These are phyloP conservation scores for Calonectria honghensis DNA, from an alignment of 2,329 filamentous ascomycete genomes.

Conservation along the genomic window DNA sequence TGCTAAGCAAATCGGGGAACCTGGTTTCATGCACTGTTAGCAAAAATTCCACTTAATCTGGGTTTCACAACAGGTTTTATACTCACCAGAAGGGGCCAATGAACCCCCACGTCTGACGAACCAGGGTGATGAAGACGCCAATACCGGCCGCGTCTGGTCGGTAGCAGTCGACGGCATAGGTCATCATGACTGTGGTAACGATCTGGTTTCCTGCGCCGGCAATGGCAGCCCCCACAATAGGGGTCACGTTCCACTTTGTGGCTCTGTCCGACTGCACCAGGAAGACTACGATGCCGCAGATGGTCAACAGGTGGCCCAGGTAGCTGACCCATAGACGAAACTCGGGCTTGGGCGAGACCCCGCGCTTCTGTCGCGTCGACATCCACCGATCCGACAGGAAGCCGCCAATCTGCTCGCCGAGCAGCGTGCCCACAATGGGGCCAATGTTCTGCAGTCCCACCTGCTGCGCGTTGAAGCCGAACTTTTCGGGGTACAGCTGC, in stretches of 20 bases:
- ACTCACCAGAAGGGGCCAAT: slow-evolving; percentile 60
- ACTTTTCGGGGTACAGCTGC: slow-evolving; percentile 73
- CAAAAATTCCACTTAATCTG: background rate
- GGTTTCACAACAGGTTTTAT: background rate
- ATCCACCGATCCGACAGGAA: slow-evolving; percentile 73
- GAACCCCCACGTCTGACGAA: slow-evolving; percentile 73
- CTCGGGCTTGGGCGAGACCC: slow-evolving; percentile 64
- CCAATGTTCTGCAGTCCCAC: slow-evolving; percentile 75
- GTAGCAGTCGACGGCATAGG: slow-evolving; percentile 76
- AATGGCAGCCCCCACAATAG: slow-evolving; percentile 72
- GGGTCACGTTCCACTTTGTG: slow-evolving; percentile 73
- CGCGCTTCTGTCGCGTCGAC: slow-evolving; percentile 60
- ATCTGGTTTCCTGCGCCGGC: slow-evolving; percentile 75
- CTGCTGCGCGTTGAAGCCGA: slow-evolving; percentile 74
- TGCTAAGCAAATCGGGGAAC: slow-evolving; percentile 35
- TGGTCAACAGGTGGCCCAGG: slow-evolving; percentile 68
- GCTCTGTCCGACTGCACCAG: slow-evolving; percentile 69
- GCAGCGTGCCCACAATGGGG: slow-evolving; percentile 73
- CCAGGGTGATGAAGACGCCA: slow-evolving; percentile 75
- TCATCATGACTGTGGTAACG: slow-evolving; percentile 76
- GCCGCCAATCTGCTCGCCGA: slow-evolving; percentile 76
- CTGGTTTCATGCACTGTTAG: slow-evolving; percentile 5
- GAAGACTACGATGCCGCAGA: slow-evolving; percentile 73
- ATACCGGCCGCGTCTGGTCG: slow-evolving; percentile 70
- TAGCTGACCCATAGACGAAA: slow-evolving; percentile 76